Evolutionary conservation across 2,329 filamentous ascomycete species (phyloP), one percentile per base, ranked within the genome.

Genomic region (Whalleya microplaca): DNA sequence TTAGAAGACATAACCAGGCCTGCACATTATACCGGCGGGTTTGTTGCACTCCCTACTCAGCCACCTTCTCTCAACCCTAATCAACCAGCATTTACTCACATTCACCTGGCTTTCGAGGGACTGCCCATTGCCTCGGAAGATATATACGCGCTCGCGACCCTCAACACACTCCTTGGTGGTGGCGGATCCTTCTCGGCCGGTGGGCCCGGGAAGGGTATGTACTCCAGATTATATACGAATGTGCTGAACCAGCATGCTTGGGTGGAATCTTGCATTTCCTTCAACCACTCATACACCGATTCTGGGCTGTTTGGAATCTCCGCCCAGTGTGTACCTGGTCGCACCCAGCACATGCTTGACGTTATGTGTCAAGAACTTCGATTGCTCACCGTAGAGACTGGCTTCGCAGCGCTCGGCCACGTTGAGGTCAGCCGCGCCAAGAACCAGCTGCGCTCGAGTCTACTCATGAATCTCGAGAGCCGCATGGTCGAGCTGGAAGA

Each of bases 401-500:
- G 93, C 23, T 92, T 88, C 71, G 80, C 84, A 0, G 83, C 88
- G 2, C 81, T 99, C 9, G 85, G 88, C 64, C 76, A 85, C 2
- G 82, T 80, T 37, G 95, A 99, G 76, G 94, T 99, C 55, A 86
- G 87, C 70, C 88, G 95, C 48, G 95, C 95, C 18, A 99, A 99
- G 84, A 99, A 99, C 74, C 95, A 99, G 78, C 85, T 99, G 16
- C 86, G 93, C 42, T 93, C 88, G 14, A 90, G 86, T 55, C 80
- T 99, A 41, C 83, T 99, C 48, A 99, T 99, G 95, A 99, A 99
- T 76, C 85, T 99, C 23, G 95, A 99, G 78, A 92, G 87, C 65
- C 84, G 95, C 58, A 97, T 99, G 92, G 92, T 99, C 9, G 95
- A 98, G 78, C 84, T 99, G 6, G 95, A 99, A 76, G 95, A 99